These are phyloP conservation scores for Trichoderma gamsii DNA, from an alignment of 495 filamentous ascomycete genomes.

Conservation along the genomic window DNA sequence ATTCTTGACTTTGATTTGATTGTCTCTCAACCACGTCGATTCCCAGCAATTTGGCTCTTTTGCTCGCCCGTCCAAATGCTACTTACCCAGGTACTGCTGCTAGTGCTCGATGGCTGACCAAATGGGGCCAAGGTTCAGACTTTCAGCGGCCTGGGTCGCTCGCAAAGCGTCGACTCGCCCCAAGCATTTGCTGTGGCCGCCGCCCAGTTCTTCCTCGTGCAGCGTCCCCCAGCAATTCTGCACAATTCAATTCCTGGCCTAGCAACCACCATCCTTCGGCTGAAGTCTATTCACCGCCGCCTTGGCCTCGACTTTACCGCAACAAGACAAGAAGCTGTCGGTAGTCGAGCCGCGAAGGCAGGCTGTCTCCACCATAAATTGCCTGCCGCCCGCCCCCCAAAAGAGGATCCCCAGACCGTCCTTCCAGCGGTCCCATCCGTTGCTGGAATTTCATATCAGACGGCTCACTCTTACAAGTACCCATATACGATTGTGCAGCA, in stretches of 20 bases:
- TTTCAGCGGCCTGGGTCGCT: no score
- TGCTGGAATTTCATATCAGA: no score
- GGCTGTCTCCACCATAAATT: slow-evolving; percentile 4
- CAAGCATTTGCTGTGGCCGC: not conserved
- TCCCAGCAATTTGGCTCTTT: not conserved
- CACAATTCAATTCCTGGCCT: not conserved
- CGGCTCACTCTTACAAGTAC: no score
- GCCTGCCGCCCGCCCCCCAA: not conserved
- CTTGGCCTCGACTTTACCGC: slow-evolving; percentile 2
- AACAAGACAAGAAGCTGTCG: slow-evolving; percentile 12
- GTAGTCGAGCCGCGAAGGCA: slow-evolving; percentile 3
- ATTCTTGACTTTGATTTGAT: not conserved
- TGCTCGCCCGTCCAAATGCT: no score
- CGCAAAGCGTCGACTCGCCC: not conserved
- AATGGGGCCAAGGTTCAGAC: no score
- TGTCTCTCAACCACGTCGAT: not conserved
- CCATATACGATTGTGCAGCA: no score
- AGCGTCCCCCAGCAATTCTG: not conserved
- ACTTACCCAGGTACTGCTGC: no score
- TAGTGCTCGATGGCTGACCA: no score
- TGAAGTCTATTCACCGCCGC: slow-evolving; percentile 12
- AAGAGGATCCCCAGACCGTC: not conserved
- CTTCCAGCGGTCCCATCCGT: no score
- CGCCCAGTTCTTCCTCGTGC: not conserved
- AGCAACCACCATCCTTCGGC: not conserved